Evolutionary conservation across 257 asterid genomes (phyloP).

Genomic region (Solanum sitiens): DNA sequence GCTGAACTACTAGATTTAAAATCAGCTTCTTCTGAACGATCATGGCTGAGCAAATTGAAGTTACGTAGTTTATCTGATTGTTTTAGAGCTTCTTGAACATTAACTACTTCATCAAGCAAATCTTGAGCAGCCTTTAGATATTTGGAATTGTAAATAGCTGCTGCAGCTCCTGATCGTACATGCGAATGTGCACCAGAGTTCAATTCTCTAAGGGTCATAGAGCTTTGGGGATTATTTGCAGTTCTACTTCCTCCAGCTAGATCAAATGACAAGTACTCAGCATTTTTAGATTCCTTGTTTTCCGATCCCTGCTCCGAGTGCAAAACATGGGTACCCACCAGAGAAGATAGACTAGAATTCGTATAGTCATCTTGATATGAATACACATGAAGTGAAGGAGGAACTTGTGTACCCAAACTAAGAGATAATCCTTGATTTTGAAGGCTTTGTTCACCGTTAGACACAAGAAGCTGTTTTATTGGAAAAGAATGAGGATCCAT

Average conservation of each 20-base stretch:
- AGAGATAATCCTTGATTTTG: conserved; percentile 53
- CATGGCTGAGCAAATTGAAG: conserved; percentile 11
- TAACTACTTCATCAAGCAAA: conserved; percentile 52
- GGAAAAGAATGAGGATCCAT: conserved; percentile 18
- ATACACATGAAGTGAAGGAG: conserved; percentile 20
- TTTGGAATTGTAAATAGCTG: conserved; percentile 29
- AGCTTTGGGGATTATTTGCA: conserved; percentile 3
- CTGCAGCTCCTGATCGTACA: conserved; percentile 15
- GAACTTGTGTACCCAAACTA: conserved; percentile 51
- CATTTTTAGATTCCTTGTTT: conserved; percentile 21
- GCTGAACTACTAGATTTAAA: conserved; percentile 11
- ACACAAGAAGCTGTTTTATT: conserved; percentile 14
- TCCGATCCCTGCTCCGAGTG: conserved; percentile 19
- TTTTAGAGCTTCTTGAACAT: conserved; percentile 29
- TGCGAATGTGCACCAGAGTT: conserved; percentile 13
- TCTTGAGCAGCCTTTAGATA: conserved; percentile 59
- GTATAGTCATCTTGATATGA: conserved; percentile 36
- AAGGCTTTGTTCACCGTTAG: conserved; percentile 21
- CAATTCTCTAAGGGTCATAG: conserved; percentile 17
- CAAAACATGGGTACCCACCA: conserved; percentile 22
- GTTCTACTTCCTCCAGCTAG: conserved; percentile 22
- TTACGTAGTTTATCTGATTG: conserved; percentile 13
- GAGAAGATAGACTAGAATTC: conserved; percentile 23
- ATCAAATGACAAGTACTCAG: conserved; percentile 46
- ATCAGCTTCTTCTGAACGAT: conserved; percentile 19